Percentiles rank a stretch among this genome's conserved stretches.
Evolutionary conservation across 352 stramenopile genomes (phyloP).

Genomic region (Globisporangium viniferum): DNA sequence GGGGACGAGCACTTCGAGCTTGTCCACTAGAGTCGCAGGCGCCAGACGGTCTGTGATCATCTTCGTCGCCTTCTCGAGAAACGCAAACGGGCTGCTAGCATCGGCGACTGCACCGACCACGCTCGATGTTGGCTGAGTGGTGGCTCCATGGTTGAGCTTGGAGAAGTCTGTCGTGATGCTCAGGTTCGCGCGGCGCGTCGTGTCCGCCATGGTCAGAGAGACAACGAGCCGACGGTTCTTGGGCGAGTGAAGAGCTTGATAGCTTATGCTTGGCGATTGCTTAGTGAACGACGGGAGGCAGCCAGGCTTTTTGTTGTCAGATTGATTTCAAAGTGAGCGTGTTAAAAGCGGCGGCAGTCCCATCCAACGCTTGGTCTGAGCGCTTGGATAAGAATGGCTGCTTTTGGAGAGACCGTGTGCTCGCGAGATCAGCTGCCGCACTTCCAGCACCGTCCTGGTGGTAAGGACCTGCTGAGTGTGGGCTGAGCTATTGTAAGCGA

Average conservation of each 20-base stretch:
- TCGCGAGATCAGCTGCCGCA: too few species aligned
- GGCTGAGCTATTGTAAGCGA: too few species aligned
- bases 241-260: neutral
- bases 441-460: too few species aligned
- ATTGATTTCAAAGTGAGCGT: neutral
- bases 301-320: neutral
- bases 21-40: conserved; percentile 15
- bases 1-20: conserved; percentile 20
- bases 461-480: too few species aligned
- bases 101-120: conserved; percentile 25
- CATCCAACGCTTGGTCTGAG: too few species aligned
- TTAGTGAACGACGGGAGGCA: neutral
- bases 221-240: neutral
- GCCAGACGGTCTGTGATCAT: conserved; percentile 41
- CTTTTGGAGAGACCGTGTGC: neutral
- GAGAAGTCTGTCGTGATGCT: conserved; percentile 56
- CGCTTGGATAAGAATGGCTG: neutral
- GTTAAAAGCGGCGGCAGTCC: neutral
- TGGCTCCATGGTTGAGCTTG: conserved; percentile 18
- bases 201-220: conserved; percentile 43
- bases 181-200: conserved; percentile 42
- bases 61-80: conserved; percentile 62
- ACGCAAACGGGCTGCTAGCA: conserved; percentile 28
- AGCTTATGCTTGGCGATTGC: neutral
- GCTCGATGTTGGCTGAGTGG: conserved; percentile 1